phyloP scores from a whole-genome alignment of 2,329 filamentous ascomycete species.

The Fragosphaeria purpurea region DNA sequence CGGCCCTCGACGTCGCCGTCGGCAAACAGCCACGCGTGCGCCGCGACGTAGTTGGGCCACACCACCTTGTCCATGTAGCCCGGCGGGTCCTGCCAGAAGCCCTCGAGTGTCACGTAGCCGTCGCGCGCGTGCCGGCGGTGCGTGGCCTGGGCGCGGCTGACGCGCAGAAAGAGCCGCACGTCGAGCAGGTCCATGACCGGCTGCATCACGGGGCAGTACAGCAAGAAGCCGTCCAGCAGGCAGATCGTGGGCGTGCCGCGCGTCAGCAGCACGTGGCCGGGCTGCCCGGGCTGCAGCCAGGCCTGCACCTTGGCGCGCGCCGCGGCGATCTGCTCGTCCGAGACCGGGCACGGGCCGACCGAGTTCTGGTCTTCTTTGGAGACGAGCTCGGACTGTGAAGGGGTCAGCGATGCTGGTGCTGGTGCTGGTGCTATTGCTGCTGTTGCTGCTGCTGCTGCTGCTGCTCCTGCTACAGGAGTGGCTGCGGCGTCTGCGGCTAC shows the following conservation, averaged over 20 bases:
- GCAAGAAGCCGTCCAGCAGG: slow-evolving; percentile 79
- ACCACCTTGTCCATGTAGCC: slow-evolving; percentile 91
- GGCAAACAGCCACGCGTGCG: slow-evolving; percentile 74
- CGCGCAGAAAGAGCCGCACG: slow-evolving; percentile 67
- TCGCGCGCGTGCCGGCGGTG: slow-evolving; percentile 55
- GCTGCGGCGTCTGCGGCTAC: background rate
- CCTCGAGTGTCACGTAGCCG: slow-evolving; percentile 73
- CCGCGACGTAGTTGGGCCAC: slow-evolving; percentile 84
- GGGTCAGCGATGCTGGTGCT: slow-evolving; percentile 3
- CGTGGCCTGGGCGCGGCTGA: slow-evolving; percentile 54
- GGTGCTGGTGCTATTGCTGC: background rate
- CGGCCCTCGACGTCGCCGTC: slow-evolving; percentile 54
- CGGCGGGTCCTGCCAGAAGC: slow-evolving; percentile 91
- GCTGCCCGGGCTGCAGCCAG: slow-evolving; percentile 35
- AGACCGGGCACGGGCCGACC: slow-evolving; percentile 44
- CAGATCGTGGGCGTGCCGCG: slow-evolving; percentile 40
- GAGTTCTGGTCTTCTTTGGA: slow-evolving; percentile 57
- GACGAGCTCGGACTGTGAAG: slow-evolving; percentile 34
- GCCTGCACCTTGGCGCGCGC: slow-evolving; percentile 37
- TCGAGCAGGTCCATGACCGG: slow-evolving; percentile 55
- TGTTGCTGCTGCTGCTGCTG: background rate
- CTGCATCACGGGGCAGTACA: slow-evolving; percentile 52
- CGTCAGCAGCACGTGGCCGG: slow-evolving; percentile 24
- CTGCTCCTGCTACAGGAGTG: no score
- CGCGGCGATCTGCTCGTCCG: slow-evolving; percentile 33